These are phyloP conservation scores for Phascolomyces articulosus DNA, from an alignment of 371 early-diverging fungal genomes.

Conservation along the genomic window DNA sequence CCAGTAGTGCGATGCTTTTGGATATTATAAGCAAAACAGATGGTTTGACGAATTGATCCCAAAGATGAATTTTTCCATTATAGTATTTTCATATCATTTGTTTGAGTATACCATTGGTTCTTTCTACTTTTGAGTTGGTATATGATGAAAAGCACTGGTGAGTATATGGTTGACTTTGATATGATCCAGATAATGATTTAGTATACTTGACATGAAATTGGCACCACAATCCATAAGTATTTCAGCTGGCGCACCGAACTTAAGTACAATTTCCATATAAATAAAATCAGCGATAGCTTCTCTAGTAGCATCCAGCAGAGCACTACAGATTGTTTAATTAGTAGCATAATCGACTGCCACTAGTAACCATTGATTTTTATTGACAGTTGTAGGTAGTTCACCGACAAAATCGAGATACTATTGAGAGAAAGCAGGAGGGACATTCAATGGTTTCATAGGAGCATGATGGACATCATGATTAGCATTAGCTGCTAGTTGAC, in stretches of 20 bases:
- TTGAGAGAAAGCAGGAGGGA: constrained; percentile 11
- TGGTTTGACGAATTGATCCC: too few relatives aligned
- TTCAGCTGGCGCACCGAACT: constrained; percentile 30
- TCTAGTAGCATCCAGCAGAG: constrained; percentile 31
- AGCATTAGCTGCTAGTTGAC: background rate
- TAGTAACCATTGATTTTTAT: constrained; percentile 20
- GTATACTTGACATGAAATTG: constrained; percentile 22
- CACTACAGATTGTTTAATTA: constrained; percentile 37
- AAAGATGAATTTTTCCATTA: too few relatives aligned
- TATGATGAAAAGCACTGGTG: too few relatives aligned
- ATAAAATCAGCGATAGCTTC: constrained; percentile 10
- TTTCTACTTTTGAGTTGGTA: too few relatives aligned
- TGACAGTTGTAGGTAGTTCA: constrained; percentile 17
- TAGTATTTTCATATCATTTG: too few relatives aligned
- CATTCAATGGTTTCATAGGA: constrained; percentile 10
- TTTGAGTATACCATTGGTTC: too few relatives aligned
- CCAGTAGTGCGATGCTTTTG: too few relatives aligned
- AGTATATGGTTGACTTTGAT: too few relatives aligned
- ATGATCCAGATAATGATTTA: too few relatives aligned
- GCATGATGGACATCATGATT: background rate
- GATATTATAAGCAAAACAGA: too few relatives aligned
- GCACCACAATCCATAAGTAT: constrained; percentile 25
- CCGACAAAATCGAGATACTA: constrained; percentile 31
- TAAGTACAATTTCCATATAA: constrained; percentile 33
- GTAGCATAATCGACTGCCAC: constrained; percentile 43